Evolutionary conservation across 495 filamentous ascomycete species (phyloP), one percentile per base, ranked within the genome.

Genomic region (Pyrenopolyporus hunteri): DNA sequence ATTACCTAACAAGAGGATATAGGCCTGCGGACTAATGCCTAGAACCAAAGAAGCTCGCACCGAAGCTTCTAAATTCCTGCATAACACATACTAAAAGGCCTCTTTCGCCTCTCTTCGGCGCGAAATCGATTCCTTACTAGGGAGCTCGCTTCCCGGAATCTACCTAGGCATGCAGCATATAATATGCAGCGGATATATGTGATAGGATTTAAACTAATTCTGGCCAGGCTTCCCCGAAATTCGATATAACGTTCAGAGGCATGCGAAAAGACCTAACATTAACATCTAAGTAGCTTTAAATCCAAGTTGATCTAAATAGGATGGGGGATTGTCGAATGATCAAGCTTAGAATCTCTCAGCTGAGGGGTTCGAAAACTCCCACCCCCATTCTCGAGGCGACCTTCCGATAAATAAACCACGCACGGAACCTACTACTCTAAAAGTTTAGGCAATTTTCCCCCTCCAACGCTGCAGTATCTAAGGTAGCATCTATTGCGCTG

Each of bases 1-100:
- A 29, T 59, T 58, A 64, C 61, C 54, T 55, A 64, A 58, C 42
- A 33, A 42, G 13, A 23, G 14, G 6, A 26, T 31, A 56, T 54
- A 63, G 46, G 4, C 47, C 25, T 47, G 37, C 31, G 52, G 44
- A 40, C 23, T 57, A 57, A 51, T 33, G 22, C 42, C 54, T 11
- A 64, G 48, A 37, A 13, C 9, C 26, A 35, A 19, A 46, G 11
- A 17, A 47, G 10, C 6, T 22, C 14, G 9, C 32, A 19, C 25
- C 31, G 9, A 8, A 5, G 3, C 9, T 13, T 22, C 7, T 40
- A n/a, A n/a, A n/a, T n/a, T n/a, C n/a, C n/a, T n/a, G n/a, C n/a
- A n/a, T n/a, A n/a, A n/a, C 22, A 16, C 13, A 22, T 14, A 20
- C 9, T 43, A 48, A 19, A 49, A 54, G 43, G 1, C 23, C 42